Evolutionary conservation across 208 protist genomes (phyloP), one percentile per base, ranked within the genome.

Genomic region (Trypanosoma avium): DNA sequence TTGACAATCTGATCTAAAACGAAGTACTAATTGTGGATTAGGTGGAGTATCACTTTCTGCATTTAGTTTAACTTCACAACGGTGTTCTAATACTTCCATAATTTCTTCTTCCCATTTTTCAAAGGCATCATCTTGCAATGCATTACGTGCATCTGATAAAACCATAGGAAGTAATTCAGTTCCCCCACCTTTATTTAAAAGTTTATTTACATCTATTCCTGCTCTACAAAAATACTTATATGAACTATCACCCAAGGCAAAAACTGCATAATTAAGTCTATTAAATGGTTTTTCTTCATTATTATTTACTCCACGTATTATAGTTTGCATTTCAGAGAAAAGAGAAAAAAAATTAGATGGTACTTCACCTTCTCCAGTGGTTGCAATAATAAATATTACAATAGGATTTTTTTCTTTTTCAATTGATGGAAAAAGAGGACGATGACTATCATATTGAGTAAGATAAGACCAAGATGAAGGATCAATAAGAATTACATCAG

Each of bases 191-290:
- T 71, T 73, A n/a, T 81, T 69, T 32, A 91, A 48, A 33, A 86
- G 49, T 55, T 48, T 61, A 63, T 88, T 79, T 7, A 82, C 67
- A 47, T 73, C 59, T 15, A 74, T 64, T 10, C 81, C 83, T 30
- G 30, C 74, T 22, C 80, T 73, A 62, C 96, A 93, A 70, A 93
- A 99, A 73, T 97, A 91, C 70, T 97, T 97, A 79, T 98, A 99
- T n/a, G 97, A 97, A 27, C 72, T 95, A 62, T 98, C 96, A 19
- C 97, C 97, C 8, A 99, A 72, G 0, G 82, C 93, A 67, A 99
- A 98, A 0, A 98, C 84, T n/a, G 85, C 77, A 70, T 85, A 97
- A 52, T 67, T 52, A 4, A 97, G 46, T 26, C 75, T 55, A 4
- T 33, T 29, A 46, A 95, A 93, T 6, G 81, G 75, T 19, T 65